Percentiles rank a stretch among this genome's conserved stretches.
Evolutionary conservation across 1,284 basidiomycete genomes (phyloP).

Genomic region (Moesziomyces antarcticus): DNA sequence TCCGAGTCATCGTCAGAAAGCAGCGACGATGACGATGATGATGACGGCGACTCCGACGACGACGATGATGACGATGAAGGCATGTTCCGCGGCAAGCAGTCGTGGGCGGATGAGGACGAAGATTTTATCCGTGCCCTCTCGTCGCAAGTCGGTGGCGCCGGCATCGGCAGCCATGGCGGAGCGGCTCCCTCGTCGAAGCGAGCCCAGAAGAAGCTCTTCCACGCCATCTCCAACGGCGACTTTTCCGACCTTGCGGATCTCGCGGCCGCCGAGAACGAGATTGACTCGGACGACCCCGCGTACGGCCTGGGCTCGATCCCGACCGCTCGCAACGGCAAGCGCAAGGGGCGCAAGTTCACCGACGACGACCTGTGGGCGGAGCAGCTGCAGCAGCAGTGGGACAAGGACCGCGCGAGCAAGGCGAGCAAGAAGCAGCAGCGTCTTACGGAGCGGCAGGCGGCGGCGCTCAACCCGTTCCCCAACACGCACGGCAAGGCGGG

Average conservation of each 20-base stretch:
- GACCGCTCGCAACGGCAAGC: constrained; percentile 45
- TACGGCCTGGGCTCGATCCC: constrained; percentile 43
- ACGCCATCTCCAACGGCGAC: constrained; percentile 74
- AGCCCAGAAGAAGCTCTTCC: constrained; percentile 74
- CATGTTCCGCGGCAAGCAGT: constrained; percentile 66
- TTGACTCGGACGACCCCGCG: constrained; percentile 66
- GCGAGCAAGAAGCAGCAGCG: constrained; percentile 52
- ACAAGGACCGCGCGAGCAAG: constrained; percentile 55
- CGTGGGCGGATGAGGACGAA: constrained; percentile 77
- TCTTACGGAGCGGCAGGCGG: constrained; percentile 69
- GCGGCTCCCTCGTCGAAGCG: constrained; percentile 65
- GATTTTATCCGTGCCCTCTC: constrained; percentile 74
- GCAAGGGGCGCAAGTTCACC: constrained; percentile 71
- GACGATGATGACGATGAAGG: constrained; percentile 53
- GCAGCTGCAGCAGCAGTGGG: constrained; percentile 74
- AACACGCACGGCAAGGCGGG: constrained; percentile 56
- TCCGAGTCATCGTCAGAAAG: constrained; percentile 36
- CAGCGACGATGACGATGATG: constrained; percentile 16
- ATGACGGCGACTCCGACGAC: constrained; percentile 31
- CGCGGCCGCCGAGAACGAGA: constrained; percentile 37
- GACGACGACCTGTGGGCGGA: constrained; percentile 73
- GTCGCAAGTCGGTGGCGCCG: constrained; percentile 36
- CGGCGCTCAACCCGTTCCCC: constrained; percentile 71
- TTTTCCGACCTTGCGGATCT: constrained; percentile 75
- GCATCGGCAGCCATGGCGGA: constrained; percentile 23